phyloP scores from a whole-genome alignment of 371 early-diverging fungal genomes.

The Amoeboaphelidium protococcarum region DNA sequence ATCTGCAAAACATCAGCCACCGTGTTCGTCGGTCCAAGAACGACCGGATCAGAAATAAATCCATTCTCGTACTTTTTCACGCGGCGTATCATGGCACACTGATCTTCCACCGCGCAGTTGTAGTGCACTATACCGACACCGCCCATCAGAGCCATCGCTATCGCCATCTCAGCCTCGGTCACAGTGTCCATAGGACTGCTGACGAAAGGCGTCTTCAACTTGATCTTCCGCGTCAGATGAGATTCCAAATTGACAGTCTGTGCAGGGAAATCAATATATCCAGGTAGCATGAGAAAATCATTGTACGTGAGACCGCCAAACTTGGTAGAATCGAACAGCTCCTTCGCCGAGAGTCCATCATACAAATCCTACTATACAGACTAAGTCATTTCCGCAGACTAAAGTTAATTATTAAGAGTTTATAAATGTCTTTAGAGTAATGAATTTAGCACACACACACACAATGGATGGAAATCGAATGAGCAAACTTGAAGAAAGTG shows the following conservation, averaged over 20 bases:
- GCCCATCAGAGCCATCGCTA: conserved; percentile 81
- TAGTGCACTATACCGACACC: conserved; percentile 91
- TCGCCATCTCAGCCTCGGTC: conserved; percentile 82
- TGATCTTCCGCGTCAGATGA: conserved; percentile 55
- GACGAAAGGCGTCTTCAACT: conserved; percentile 68
- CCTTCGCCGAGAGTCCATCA: conserved; percentile 47
- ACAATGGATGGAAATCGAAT: too few species aligned
- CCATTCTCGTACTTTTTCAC: conserved; percentile 94
- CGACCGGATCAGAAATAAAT: conserved; percentile 78
- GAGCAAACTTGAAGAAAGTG: too few species aligned
- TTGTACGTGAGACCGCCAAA: conserved; percentile 85
- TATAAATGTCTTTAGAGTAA: too few species aligned
- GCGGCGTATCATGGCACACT: conserved; percentile 84
- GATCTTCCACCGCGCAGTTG: conserved; percentile 82
- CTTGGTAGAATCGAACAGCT: conserved; percentile 35
- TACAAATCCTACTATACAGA: too few species aligned
- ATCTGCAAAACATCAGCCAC: conserved; percentile 62
- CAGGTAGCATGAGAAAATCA: conserved; percentile 86
- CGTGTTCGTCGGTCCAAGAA: conserved; percentile 50
- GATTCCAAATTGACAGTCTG: conserved; percentile 36
- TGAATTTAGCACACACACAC: too few species aligned
- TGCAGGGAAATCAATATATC: conserved; percentile 77
- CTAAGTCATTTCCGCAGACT: too few species aligned
- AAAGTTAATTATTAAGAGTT: too few species aligned
- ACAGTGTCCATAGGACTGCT: conserved; percentile 95